phyloP scores from a whole-genome alignment of 2,329 filamentous ascomycete genomes.

The Catunica adiposa region DNA sequence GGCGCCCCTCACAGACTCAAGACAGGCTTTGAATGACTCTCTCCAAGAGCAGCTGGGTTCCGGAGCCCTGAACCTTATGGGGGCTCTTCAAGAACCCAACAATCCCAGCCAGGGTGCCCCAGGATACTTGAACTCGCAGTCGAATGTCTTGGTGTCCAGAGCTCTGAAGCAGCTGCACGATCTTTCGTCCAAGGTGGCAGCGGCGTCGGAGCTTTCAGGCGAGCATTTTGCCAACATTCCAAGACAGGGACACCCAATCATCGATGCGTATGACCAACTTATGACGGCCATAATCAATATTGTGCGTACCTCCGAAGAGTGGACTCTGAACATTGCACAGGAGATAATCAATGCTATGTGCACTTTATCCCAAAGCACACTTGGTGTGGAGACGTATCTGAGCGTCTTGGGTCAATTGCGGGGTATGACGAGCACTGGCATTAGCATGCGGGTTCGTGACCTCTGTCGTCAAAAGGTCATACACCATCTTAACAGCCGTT shows the following conservation, averaged over 20 bases:
- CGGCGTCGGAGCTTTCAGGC: slow-evolving; percentile 34
- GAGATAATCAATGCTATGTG: slow-evolving; percentile 43
- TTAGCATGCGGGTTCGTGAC: slow-evolving; percentile 38
- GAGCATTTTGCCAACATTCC: slow-evolving; percentile 45
- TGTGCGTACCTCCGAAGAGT: slow-evolving; percentile 43
- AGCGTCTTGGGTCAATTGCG: slow-evolving; percentile 44
- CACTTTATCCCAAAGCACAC: slow-evolving; percentile 34
- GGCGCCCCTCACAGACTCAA: slow-evolving; percentile 42
- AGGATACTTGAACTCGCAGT: slow-evolving; percentile 29
- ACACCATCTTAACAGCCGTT: slow-evolving; percentile 38
- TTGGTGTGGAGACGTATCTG: slow-evolving; percentile 44
- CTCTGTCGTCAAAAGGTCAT: slow-evolving; percentile 41
- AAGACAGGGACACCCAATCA: slow-evolving; percentile 34
- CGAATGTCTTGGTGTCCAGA: slow-evolving; percentile 33
- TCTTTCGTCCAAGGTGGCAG: slow-evolving; percentile 26
- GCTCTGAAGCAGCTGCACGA: slow-evolving; percentile 42
- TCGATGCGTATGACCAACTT: slow-evolving; percentile 47
- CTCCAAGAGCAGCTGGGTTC: slow-evolving; percentile 42
- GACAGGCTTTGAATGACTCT: slow-evolving; percentile 43
- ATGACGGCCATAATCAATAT: slow-evolving; percentile 47
- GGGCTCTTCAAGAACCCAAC: slow-evolving; percentile 43
- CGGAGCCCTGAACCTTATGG: slow-evolving; percentile 36
- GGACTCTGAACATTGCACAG: slow-evolving; percentile 41
- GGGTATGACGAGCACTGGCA: slow-evolving; percentile 38
- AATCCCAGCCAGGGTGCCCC: slow-evolving; percentile 35